These are phyloP conservation scores for Colletotrichum sp. DNA, from an alignment of 2,329 filamentous ascomycete genomes.

Conservation along the genomic window DNA sequence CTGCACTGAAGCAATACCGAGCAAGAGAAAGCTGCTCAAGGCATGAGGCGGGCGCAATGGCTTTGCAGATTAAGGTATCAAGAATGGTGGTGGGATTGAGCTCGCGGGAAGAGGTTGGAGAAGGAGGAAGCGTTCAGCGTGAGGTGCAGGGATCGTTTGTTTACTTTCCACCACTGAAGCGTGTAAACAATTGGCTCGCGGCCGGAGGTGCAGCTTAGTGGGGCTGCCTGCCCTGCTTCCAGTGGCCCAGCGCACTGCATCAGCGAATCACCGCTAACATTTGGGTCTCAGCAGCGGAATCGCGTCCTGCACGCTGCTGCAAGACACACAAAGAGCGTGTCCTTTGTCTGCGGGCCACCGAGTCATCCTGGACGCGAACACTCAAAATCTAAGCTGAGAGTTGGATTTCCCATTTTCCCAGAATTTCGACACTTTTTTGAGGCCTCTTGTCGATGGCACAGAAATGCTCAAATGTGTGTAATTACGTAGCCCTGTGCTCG, in stretches of 20 bases:
- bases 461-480: not conserved
- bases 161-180: slow-evolving; percentile 15
- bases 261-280: slow-evolving; percentile 1
- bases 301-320: slow-evolving; percentile 1
- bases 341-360: not conserved
- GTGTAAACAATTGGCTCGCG: slow-evolving; percentile 19
- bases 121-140: slow-evolving; percentile 9
- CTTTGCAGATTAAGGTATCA: not conserved
- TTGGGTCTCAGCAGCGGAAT: not conserved
- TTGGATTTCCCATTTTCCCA: not conserved
- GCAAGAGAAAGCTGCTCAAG: slow-evolving; percentile 15
- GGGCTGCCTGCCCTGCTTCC: not conserved
- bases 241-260: not conserved
- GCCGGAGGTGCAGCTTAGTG: slow-evolving; percentile 13
- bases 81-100: not conserved
- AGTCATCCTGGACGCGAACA: not conserved
- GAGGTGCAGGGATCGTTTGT: slow-evolving; percentile 20
- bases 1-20: slow-evolving; percentile 20
- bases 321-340: slow-evolving; percentile 12
- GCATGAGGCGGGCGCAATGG: slow-evolving; percentile 14
- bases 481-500: not conserved
- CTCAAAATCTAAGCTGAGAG: not conserved
- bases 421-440: not conserved
- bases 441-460: not conserved
- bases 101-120: not conserved